Conservation (phyloP, 805 yeast genomes). For the Cyberlindnera subsufficiens region DNA sequence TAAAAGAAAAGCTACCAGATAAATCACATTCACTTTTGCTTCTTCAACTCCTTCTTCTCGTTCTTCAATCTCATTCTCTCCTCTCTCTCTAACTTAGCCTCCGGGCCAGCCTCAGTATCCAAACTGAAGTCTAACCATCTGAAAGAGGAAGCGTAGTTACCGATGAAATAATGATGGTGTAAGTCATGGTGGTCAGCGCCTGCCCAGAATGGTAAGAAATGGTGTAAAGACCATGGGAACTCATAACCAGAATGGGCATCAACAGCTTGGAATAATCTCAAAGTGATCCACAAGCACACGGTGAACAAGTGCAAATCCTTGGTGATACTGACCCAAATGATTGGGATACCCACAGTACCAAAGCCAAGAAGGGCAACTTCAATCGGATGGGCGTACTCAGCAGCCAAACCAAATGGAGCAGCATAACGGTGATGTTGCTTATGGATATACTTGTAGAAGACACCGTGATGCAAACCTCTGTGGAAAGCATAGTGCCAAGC, state of each 20-base stretch:
- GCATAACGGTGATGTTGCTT: conserved; percentile 98
- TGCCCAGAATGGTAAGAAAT: conserved; percentile 93
- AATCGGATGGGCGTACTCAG: conserved; percentile 97
- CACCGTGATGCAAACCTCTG: conserved; percentile 81
- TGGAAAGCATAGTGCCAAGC: conserved; percentile 97
- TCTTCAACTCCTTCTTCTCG: conserved; percentile 14
- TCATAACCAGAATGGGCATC: conserved; percentile 98
- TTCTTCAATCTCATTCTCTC: conserved; percentile 39
- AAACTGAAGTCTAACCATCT: conserved; percentile 92
- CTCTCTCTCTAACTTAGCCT: conserved; percentile 73
- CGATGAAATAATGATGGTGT: conserved; percentile 94
- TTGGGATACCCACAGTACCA: conserved; percentile 96
- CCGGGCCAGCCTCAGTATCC: conserved; percentile 83
- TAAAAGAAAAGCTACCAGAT: neutral
- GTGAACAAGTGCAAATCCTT: conserved; percentile 82
- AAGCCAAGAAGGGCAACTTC: conserved; percentile 88
- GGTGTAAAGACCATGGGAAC: conserved; percentile 94
- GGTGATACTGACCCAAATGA: conserved; percentile 72
- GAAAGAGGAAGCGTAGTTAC: conserved; percentile 91
- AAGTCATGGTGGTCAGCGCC: conserved; percentile 98
- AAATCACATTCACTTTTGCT: conserved; percentile 1
- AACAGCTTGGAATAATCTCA: conserved; percentile 91
- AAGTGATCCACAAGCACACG: conserved; percentile 77
- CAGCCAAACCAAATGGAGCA: conserved; percentile 95
- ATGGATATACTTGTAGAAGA: conserved; percentile 88